phyloP scores from a whole-genome alignment of 805 yeast species.

The Ogataea parapolymorpha region DNA sequence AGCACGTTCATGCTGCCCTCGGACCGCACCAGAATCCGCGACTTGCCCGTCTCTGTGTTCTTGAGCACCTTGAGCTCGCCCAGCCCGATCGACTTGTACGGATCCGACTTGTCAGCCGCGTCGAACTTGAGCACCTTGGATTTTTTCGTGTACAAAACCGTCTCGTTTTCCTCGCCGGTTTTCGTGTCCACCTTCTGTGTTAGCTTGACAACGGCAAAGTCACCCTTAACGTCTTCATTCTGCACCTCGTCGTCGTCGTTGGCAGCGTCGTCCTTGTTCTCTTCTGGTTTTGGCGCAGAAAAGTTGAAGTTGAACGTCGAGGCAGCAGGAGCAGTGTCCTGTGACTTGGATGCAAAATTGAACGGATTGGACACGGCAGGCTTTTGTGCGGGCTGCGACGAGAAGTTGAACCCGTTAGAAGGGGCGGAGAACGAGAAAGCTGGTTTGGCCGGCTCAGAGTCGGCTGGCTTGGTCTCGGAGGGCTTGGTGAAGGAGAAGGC shows the following conservation, averaged over 20 bases:
- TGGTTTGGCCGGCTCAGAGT: constrained; percentile 21
- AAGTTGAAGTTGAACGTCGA: constrained; percentile 26
- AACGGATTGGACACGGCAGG: constrained; percentile 12
- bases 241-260: constrained; percentile 35
- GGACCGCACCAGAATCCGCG: constrained; percentile 76
- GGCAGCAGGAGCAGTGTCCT: constrained; percentile 10
- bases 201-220: constrained; percentile 45
- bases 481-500: constrained; percentile 6
- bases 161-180: constrained; percentile 89
- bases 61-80: constrained; percentile 78
- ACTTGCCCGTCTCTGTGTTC: constrained; percentile 55
- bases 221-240: constrained; percentile 46
- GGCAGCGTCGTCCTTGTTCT: constrained; percentile 19
- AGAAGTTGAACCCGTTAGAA: constrained; percentile 14
- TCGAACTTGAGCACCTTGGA: constrained; percentile 67
- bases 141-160: constrained; percentile 56
- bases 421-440: constrained; percentile 25
- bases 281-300: constrained; percentile 22
- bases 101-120: constrained; percentile 42
- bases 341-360: constrained; percentile 21
- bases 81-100: constrained; percentile 66
- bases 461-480: too few species aligned
- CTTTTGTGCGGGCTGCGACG: constrained; percentile 1
- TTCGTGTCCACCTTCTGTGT: constrained; percentile 50
- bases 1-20: constrained; percentile 84